phyloP scores from a whole-genome alignment of 1,284 basidiomycete species.

The Boletus sp. region DNA sequence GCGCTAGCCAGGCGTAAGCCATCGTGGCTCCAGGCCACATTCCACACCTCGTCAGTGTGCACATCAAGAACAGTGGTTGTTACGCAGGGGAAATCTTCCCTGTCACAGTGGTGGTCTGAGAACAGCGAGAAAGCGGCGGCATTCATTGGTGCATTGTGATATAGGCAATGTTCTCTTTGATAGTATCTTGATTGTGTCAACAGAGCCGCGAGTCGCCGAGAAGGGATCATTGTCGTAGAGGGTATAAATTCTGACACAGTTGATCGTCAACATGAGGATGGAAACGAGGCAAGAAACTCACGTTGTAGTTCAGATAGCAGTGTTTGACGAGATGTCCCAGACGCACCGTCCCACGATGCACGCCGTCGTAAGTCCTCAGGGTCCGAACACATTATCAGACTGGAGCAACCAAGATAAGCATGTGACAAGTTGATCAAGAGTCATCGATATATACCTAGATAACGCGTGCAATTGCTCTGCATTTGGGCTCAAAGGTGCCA shows the following conservation, averaged over 20 bases:
- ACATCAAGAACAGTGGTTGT: constrained; percentile 85
- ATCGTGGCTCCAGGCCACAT: constrained; percentile 92
- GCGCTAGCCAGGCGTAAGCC: constrained; percentile 86
- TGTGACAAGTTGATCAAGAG: background rate
- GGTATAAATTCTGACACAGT: constrained; percentile 75
- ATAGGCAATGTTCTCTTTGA: constrained; percentile 80
- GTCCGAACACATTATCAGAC: constrained; percentile 89
- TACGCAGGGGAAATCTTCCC: constrained; percentile 80
- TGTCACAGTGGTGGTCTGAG: constrained; percentile 82
- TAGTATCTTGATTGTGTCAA: constrained; percentile 85
- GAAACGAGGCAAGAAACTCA: constrained; percentile 44
- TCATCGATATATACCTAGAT: constrained; percentile 65
- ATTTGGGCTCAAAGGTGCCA: constrained; percentile 80
- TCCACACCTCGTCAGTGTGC: constrained; percentile 96
- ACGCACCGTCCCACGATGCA: constrained; percentile 90
- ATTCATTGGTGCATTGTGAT: constrained; percentile 72
- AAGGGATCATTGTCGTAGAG: constrained; percentile 90
- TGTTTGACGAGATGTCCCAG: constrained; percentile 74
- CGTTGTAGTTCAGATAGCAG: constrained; percentile 85
- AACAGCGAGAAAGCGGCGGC: constrained; percentile 78
- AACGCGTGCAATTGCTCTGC: constrained; percentile 81
- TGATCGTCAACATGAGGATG: background rate
- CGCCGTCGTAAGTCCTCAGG: constrained; percentile 81
- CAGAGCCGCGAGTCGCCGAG: constrained; percentile 82
- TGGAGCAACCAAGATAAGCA: constrained; percentile 39